A percentile compares a stretch with the other conserved stretches of the same genome.
phyloP scores from a whole-genome alignment of 2,329 filamentous ascomycete species.

The Penicillium italicum region DNA sequence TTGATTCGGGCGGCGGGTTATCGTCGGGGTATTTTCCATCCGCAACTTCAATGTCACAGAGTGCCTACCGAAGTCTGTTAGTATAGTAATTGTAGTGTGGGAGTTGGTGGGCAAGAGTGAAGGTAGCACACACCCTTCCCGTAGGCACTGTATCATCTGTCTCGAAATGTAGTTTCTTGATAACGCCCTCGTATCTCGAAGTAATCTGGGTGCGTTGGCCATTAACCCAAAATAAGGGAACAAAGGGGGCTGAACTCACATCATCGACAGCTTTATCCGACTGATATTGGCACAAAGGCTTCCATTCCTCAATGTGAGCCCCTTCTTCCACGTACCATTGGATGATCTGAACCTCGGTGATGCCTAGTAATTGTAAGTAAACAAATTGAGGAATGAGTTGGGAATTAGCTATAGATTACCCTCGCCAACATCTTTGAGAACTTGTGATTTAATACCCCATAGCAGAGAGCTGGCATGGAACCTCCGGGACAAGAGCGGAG shows the following conservation, averaged over 20 bases:
- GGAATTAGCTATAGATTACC: conserved; percentile 23
- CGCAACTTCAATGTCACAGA: conserved; percentile 92
- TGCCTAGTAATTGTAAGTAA: conserved; percentile 58
- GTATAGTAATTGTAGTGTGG: neutral
- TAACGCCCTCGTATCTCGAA: conserved; percentile 88
- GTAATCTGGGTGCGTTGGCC: conserved; percentile 69
- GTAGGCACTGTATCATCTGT: conserved; percentile 95
- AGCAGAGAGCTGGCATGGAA: conserved; percentile 37
- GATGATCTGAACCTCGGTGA: conserved; percentile 97
- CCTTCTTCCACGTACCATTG: conserved; percentile 99
- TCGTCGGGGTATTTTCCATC: conserved; percentile 67
- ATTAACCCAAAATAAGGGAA: neutral
- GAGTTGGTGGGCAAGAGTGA: rapidly evolving
- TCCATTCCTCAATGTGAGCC: conserved; percentile 94
- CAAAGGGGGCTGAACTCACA: conserved; percentile 35
- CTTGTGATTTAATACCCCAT: conserved; percentile 39
- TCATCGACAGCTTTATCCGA: conserved; percentile 83
- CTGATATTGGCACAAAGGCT: conserved; percentile 95
- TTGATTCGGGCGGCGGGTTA: conserved; percentile 28
- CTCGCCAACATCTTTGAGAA: conserved; percentile 45
- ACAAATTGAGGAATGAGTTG: neutral
- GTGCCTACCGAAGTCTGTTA: conserved; percentile 53
- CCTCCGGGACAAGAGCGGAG: conserved; percentile 26
- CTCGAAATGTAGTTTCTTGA: conserved; percentile 95
- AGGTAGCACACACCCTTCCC: conserved; percentile 55